Base-by-base conservation (phyloP, 2,329 filamentous ascomycete species). In the Grosmannia penicillata region DNA sequence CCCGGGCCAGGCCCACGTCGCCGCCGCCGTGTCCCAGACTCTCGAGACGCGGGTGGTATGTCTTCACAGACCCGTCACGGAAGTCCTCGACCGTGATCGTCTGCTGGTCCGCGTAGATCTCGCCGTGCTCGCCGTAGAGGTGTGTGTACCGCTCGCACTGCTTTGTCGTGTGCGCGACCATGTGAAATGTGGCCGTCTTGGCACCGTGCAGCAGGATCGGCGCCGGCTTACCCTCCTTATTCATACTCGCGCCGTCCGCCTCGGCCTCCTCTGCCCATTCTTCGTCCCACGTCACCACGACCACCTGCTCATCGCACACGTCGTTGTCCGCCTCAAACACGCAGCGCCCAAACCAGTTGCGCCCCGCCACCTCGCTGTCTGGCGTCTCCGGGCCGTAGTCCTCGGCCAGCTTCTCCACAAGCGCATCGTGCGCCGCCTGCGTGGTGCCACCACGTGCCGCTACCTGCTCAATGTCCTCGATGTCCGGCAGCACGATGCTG, bases 251-350 rank as follows among this genome's bases (percentile, higher is more conserved):
- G 13, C 17, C 15, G 5, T 24, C 22, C n/a, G 1, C n/a, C 6
- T 40, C 33, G 9, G 13, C 22, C 6, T 13, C 24, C 7, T 56
- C 51, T 3, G 64, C 46, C 1, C 61, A 61, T 43, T 82, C 77
- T 32, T 93, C 83, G 11, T 86, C 80, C 86, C 89, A 96, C 4
- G 72, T 75, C 37, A 96, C 74, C 0, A 82, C 89, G 17, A 96
- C 91, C 21, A 80, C 71, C 56, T 96, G 89, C 51, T 96, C 85
- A 55, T 98, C 91, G 51, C 78, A 84, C 30, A 96, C 91, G 51
- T 93, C 78, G 58, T 96, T 98, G 59, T 93, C 86, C 5, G 78
- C 67, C 54, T 95, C 91, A 60, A 78, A 96, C 2, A 96, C 91
- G 53, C 91, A 98, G n/a, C 89, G 75, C 0, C 91, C 91, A 52